A percentile compares a stretch with the other conserved stretches of the same genome.
Evolutionary conservation across 257 asterid genomes (phyloP).

Genomic region (Solanum sitiens): DNA sequence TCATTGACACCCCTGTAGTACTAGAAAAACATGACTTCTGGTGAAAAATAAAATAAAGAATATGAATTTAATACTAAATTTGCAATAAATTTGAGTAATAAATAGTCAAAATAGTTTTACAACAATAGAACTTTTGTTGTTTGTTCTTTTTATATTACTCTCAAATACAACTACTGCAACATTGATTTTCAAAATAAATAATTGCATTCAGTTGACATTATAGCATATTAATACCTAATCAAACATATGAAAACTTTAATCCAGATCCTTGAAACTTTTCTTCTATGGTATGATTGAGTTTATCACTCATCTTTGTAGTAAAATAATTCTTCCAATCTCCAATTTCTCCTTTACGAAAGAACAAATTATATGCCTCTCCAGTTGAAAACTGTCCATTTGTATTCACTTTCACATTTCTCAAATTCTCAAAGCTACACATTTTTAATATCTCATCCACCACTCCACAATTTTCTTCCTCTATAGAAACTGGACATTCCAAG

Average conservation of each 20-base stretch:
- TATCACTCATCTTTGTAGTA: not conserved
- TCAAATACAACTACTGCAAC: not conserved
- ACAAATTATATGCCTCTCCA: not conserved
- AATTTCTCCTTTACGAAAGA: not conserved
- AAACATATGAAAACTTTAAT: too few relatives aligned
- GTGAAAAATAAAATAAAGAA: too few relatives aligned
- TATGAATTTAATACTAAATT: too few relatives aligned
- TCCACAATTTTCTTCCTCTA: not conserved
- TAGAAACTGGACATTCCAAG: not conserved
- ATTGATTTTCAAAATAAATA: not conserved
- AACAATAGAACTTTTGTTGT: not conserved
- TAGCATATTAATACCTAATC: not conserved
- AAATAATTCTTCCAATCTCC: not conserved
- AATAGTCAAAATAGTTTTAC: too few relatives aligned
- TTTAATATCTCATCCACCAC: not conserved
- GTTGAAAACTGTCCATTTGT: too few relatives aligned
- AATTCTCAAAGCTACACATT: not conserved
- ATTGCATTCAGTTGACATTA: not conserved
- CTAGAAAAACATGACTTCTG: too few relatives aligned
- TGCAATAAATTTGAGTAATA: not conserved
- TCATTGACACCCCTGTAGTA: too few relatives aligned
- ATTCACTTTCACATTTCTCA: not conserved
- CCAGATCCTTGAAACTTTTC: not conserved
- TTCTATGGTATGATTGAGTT: not conserved
- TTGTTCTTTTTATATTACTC: not conserved